Evolutionary conservation across 495 filamentous ascomycete genomes (phyloP).

Genomic region (Entonaema liquescens): DNA sequence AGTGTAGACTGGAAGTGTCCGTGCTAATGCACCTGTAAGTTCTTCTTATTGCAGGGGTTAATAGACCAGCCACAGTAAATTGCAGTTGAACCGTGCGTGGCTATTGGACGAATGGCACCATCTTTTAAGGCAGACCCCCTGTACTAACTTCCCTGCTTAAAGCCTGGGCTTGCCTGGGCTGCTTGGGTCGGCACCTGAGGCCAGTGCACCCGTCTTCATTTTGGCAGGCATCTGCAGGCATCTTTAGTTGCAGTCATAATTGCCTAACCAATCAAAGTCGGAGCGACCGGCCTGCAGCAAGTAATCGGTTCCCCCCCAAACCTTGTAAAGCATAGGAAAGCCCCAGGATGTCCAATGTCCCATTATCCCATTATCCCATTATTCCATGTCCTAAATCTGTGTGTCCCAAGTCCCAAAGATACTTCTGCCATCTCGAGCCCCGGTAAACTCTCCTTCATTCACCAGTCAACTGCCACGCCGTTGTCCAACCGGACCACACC

Average conservation of each 20-base stretch:
- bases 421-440: slow-evolving; percentile 35
- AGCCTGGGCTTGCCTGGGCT: slow-evolving; percentile 12
- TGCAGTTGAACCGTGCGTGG: slow-evolving; percentile 38
- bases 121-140: slow-evolving; percentile 12
- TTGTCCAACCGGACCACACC: slow-evolving; percentile 40
- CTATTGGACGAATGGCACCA: slow-evolving; percentile 33
- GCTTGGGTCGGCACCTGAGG: slow-evolving; percentile 25
- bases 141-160: slow-evolving; percentile 29
- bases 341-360: neutral
- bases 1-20: neutral
- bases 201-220: slow-evolving; percentile 33
- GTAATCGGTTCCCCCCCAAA: neutral
- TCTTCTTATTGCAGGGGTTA: slow-evolving; percentile 31
- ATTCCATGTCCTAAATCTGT: slow-evolving; percentile 5
- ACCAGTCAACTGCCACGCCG: slow-evolving; percentile 36
- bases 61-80: slow-evolving; percentile 35
- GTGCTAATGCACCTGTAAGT: slow-evolving; percentile 15
- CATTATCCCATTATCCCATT: no score
- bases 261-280: slow-evolving; percentile 4
- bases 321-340: neutral
- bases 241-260: slow-evolving; percentile 15
- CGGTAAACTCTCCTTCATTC: slow-evolving; percentile 35
- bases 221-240: neutral
- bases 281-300: neutral
- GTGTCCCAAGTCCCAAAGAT: slow-evolving; percentile 27